Evolutionary conservation across 1,139 yeast species (phyloP).

Genomic region (Keqinozyma sinolaborantium): DNA sequence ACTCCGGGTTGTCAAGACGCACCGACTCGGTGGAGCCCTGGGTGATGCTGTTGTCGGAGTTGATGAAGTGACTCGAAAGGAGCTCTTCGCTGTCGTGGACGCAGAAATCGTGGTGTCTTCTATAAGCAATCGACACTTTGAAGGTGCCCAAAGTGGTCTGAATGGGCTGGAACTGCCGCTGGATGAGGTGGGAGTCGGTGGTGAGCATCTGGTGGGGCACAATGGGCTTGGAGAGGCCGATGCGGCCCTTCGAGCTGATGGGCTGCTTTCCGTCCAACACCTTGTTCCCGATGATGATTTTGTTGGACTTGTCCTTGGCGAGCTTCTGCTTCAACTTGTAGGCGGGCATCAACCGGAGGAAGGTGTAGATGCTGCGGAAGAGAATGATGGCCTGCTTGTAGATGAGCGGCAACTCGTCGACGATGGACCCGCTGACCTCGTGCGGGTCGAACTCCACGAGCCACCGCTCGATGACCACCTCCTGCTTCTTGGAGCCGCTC

Average conservation of each 20-base stretch:
- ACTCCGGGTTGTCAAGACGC: conserved; percentile 3
- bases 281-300: conserved; percentile 48
- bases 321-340: conserved; percentile 48
- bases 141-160: conserved; percentile 73
- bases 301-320: conserved; percentile 16
- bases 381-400: conserved; percentile 74
- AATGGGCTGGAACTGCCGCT: conserved; percentile 63
- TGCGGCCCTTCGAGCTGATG: conserved; percentile 76
- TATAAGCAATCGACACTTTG: conserved; percentile 72
- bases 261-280: conserved; percentile 75
- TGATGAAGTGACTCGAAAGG: conserved; percentile 55
- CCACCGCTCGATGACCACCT: conserved; percentile 92
- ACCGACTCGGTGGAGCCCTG: background rate
- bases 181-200: conserved; percentile 53
- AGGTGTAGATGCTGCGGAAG: conserved; percentile 70
- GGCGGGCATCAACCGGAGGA: conserved; percentile 68
- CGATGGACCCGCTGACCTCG: conserved; percentile 22
- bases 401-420: conserved; percentile 59
- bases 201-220: conserved; percentile 39
- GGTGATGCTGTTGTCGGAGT: conserved; percentile 5
- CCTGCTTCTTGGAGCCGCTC: conserved; percentile 54
- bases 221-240: conserved; percentile 74
- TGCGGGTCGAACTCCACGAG: conserved; percentile 65
- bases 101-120: conserved; percentile 66
- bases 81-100: conserved; percentile 66